A percentile compares a stretch with the other conserved stretches of the same genome.
phyloP scores from a whole-genome alignment of 2,329 filamentous ascomycete genomes.

The Cercospora nicotianae region DNA sequence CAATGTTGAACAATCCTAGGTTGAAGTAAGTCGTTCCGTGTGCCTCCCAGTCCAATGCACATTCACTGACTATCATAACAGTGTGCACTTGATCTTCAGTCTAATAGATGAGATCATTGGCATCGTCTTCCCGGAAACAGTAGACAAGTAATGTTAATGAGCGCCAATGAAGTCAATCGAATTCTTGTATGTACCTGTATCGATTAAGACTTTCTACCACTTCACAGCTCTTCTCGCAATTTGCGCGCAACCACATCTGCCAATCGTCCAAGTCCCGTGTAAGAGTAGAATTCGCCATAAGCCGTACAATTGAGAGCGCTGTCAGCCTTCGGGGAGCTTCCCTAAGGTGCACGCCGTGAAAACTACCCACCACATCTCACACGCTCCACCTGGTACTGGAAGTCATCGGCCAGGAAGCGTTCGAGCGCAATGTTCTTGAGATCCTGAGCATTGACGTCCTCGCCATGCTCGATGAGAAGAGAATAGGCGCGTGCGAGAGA shows the following conservation, averaged over 20 bases:
- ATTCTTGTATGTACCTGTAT: neutral
- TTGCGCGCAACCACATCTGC: neutral
- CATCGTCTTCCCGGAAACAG: slow-evolving; percentile 44
- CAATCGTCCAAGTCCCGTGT: neutral
- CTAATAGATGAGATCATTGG: slow-evolving; percentile 51
- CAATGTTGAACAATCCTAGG: slow-evolving; percentile 84
- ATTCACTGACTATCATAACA: slow-evolving; percentile 35
- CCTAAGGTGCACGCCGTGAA: neutral
- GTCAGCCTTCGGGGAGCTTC: neutral
- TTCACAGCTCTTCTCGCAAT: neutral
- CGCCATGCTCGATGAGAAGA: slow-evolving; percentile 17
- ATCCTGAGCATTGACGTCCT: slow-evolving; percentile 17
- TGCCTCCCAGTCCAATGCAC: neutral
- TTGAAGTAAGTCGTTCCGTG: slow-evolving; percentile 68
- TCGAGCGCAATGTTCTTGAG: slow-evolving; percentile 14
- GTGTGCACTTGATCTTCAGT: slow-evolving; percentile 53
- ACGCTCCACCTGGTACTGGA: slow-evolving; percentile 13
- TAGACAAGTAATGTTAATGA: slow-evolving; percentile 21
- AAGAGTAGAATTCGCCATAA: neutral
- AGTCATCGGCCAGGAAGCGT: slow-evolving; percentile 15
- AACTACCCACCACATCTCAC: neutral
- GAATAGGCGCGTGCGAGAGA: slow-evolving; percentile 19
- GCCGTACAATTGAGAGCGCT: neutral
- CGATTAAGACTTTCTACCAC: neutral
- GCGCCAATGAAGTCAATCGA: neutral